These are phyloP conservation scores for Hypseocharis bilobata DNA, from an alignment of 441 rosid species.

Conservation along the genomic window DNA sequence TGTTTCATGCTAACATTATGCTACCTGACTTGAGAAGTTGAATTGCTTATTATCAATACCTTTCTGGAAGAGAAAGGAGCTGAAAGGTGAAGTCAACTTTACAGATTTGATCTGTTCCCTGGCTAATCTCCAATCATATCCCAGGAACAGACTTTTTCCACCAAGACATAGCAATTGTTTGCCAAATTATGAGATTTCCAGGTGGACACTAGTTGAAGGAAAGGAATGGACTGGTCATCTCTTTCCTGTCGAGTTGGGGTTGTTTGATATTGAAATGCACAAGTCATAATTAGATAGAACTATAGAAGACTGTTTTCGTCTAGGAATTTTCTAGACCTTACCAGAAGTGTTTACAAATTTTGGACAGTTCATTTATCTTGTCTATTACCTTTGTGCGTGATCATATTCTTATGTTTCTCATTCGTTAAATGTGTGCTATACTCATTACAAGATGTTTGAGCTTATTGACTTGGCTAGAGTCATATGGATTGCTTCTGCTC, in stretches of 20 bases:
- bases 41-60: neutral
- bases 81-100: neutral
- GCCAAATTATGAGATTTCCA: neutral
- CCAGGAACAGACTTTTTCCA: neutral
- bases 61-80: neutral
- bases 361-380: neutral
- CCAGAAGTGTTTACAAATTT: neutral
- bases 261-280: neutral
- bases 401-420: neutral
- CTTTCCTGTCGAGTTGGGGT: neutral
- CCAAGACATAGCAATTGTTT: neutral
- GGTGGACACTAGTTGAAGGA: neutral
- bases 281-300: neutral
- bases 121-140: too few species aligned
- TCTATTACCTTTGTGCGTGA: neutral
- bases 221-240: neutral
- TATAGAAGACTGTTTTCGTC: neutral
- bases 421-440: neutral
- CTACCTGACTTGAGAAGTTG: neutral
- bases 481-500: neutral
- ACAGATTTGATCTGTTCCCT: neutral
- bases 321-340: neutral
- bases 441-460: neutral
- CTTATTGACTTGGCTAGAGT: neutral
- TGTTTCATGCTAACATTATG: neutral